These are phyloP conservation scores for Cladosporium sp. DNA, from an alignment of 2,329 filamentous ascomycete genomes.

Conservation along the genomic window DNA sequence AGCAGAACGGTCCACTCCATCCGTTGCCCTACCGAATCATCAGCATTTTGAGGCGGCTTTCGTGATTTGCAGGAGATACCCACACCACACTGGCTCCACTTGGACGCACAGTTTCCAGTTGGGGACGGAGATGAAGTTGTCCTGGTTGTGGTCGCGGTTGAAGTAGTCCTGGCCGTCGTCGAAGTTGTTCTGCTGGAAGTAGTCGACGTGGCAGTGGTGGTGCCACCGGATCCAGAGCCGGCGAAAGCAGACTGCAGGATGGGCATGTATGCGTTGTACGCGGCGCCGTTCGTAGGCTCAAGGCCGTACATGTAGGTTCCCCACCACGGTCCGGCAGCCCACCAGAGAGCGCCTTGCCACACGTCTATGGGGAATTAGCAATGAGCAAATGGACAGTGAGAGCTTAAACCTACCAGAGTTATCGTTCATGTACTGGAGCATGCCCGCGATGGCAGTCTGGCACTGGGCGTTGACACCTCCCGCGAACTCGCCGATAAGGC, in stretches of 20 bases:
- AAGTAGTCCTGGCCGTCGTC: conserved; percentile 15
- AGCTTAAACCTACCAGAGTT: conserved; percentile 27
- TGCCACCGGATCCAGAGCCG: neutral
- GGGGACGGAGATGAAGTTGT: neutral
- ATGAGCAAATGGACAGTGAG: no score
- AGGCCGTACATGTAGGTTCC: conserved; percentile 31
- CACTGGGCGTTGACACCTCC: conserved; percentile 47
- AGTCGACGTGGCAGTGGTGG: conserved; percentile 15
- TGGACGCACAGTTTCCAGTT: conserved; percentile 1
- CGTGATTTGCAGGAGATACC: neutral
- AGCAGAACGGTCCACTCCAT: conserved; percentile 27
- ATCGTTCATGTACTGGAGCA: conserved; percentile 42
- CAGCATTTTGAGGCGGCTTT: neutral
- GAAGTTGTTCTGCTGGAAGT: conserved; percentile 4
- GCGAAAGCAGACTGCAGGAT: conserved; percentile 11
- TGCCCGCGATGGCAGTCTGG: conserved; percentile 43
- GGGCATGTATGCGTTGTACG: conserved; percentile 30
- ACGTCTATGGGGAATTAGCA: conserved; percentile 34
- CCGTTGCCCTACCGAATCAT: conserved; percentile 17
- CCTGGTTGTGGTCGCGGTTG: neutral
- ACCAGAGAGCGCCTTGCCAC: conserved; percentile 50
- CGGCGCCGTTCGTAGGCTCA: conserved; percentile 43
- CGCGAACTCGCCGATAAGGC: conserved; percentile 51
- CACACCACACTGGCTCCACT: conserved; percentile 9
- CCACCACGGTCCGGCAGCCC: conserved; percentile 51